Conservation (phyloP, 371 early-diverging fungal genomes). For the Lichtheimia hyalospora region DNA sequence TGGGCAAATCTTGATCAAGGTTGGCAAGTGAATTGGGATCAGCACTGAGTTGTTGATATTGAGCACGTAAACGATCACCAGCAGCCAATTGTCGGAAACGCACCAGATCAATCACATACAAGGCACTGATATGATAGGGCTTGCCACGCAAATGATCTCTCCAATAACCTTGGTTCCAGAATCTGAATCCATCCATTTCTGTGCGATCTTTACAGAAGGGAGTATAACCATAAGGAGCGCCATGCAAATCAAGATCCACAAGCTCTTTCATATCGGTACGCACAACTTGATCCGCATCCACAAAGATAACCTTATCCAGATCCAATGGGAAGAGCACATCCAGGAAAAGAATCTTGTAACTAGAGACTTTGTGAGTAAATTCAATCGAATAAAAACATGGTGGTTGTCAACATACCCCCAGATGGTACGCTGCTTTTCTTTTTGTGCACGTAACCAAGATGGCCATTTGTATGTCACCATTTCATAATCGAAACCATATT, state of each 20-base stretch:
- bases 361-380: slow-evolving; percentile 6
- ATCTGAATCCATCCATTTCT: slow-evolving; percentile 96
- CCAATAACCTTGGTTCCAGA: slow-evolving; percentile 98
- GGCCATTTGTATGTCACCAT: slow-evolving; percentile 98
- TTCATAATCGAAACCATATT: slow-evolving; percentile 87
- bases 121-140: slow-evolving; percentile 96
- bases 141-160: slow-evolving; percentile 77
- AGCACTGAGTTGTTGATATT: slow-evolving; percentile 87
- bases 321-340: slow-evolving; percentile 95
- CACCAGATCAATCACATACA: slow-evolving; percentile 91
- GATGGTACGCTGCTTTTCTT: slow-evolving; percentile 93
- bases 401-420: slow-evolving; percentile 70
- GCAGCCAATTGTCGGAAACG: slow-evolving; percentile 92
- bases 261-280: slow-evolving; percentile 91
- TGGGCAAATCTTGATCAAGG: slow-evolving; percentile 96
- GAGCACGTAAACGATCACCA: slow-evolving; percentile 90
- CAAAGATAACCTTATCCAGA: slow-evolving; percentile 95
- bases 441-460: slow-evolving; percentile 88
- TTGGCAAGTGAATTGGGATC: slow-evolving; percentile 92
- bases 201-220: slow-evolving; percentile 91
- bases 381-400: not conserved
- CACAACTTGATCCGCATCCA: slow-evolving; percentile 97
- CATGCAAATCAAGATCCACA: slow-evolving; percentile 86
- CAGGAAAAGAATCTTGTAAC: slow-evolving; percentile 94
- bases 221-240: slow-evolving; percentile 93